phyloP scores from a whole-genome alignment of 23 red algal genomes.

The Gracilaria gracilis region DNA sequence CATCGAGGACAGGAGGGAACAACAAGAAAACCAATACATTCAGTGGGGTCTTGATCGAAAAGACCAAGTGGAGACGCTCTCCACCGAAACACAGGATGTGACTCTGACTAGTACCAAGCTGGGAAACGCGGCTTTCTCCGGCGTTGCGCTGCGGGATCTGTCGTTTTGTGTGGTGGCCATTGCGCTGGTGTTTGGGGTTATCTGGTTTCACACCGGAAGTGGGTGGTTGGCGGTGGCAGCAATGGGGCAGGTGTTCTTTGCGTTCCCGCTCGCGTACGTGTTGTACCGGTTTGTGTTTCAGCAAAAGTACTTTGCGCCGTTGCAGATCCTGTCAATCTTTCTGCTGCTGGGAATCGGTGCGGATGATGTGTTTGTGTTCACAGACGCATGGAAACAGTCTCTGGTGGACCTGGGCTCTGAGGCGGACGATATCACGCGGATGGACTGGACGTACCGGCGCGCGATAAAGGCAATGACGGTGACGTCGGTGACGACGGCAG shows the following conservation, averaged over 20 bases:
- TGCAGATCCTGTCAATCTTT: slow-evolving; percentile 80
- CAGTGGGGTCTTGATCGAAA: neutral
- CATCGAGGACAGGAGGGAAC: neutral
- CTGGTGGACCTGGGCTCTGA: slow-evolving; percentile 46
- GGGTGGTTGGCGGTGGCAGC: slow-evolving; percentile 52
- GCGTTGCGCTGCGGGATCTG: slow-evolving; percentile 33
- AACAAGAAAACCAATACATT: slow-evolving; percentile 33
- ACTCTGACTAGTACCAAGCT: neutral
- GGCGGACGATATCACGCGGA: slow-evolving; percentile 32
- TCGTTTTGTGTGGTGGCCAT: slow-evolving; percentile 67
- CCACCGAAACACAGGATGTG: neutral
- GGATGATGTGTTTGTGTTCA: slow-evolving; percentile 86
- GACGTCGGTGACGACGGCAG: slow-evolving; percentile 77
- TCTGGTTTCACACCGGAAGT: slow-evolving; percentile 70
- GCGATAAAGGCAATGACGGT: slow-evolving; percentile 74
- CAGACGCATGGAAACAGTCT: slow-evolving; percentile 80
- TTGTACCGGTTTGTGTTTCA: slow-evolving; percentile 73
- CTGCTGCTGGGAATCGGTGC: slow-evolving; percentile 78
- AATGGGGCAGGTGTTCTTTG: slow-evolving; percentile 76
- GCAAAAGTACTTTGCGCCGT: slow-evolving; percentile 64
- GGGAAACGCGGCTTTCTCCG: slow-evolving; percentile 23
- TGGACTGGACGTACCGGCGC: slow-evolving; percentile 68
- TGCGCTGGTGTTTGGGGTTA: slow-evolving; percentile 64
- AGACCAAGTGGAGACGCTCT: neutral
- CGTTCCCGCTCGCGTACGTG: slow-evolving; percentile 74